Conservation (phyloP, 2,329 filamentous ascomycete genomes). For the Curvularia sp. region DNA sequence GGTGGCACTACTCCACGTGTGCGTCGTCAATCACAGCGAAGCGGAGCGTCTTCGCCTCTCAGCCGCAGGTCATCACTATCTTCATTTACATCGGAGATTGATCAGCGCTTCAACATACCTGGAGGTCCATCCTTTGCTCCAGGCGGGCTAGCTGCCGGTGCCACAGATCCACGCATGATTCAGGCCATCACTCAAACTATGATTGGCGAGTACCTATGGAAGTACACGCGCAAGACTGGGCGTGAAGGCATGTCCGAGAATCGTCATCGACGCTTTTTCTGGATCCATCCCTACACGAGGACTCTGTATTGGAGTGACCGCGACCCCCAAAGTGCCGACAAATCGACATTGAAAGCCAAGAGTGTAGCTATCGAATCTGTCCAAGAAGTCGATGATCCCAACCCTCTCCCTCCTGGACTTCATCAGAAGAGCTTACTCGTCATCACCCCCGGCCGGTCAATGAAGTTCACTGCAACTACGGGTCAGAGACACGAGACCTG, state of each 20-base stretch:
- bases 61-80: conserved; percentile 86
- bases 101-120: conserved; percentile 82
- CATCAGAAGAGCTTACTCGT: conserved; percentile 94
- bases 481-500: conserved; percentile 96
- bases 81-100: conserved; percentile 93
- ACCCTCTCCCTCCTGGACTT: conserved; percentile 91
- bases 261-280: conserved; percentile 94
- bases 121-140: conserved; percentile 55
- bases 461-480: conserved; percentile 95
- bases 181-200: conserved; percentile 99
- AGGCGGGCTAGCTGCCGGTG: conserved; percentile 67
- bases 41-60: conserved; percentile 58
- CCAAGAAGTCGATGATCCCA: conserved; percentile 89
- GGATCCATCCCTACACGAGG: conserved; percentile 97
- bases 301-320: conserved; percentile 96
- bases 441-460: conserved; percentile 82
- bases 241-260: conserved; percentile 87
- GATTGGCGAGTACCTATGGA: conserved; percentile 99
- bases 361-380: conserved; percentile 94
- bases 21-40: conserved; percentile 54
- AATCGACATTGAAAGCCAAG: conserved; percentile 79
- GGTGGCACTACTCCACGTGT: conserved; percentile 65
- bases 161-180: conserved; percentile 96
- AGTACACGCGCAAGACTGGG: conserved; percentile 95
- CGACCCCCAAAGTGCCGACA: conserved; percentile 81